phyloP scores from a whole-genome alignment of 2,329 filamentous ascomycete genomes.

The Pyrenophora tritici-repentis region DNA sequence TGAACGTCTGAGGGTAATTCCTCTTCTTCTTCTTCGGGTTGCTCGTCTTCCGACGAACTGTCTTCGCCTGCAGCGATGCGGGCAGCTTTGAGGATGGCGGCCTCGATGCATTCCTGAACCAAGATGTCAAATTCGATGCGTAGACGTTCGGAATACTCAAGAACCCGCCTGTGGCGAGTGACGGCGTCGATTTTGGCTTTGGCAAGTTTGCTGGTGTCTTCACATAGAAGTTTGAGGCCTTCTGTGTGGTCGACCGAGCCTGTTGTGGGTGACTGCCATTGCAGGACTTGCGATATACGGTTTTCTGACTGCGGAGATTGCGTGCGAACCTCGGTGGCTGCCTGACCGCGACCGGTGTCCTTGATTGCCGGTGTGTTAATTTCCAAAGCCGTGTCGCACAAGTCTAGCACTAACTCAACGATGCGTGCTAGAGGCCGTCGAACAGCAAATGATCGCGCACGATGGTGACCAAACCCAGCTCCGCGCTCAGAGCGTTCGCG shows the following conservation, averaged over 20 bases:
- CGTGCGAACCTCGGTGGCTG: slow-evolving; percentile 78
- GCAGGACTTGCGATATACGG: slow-evolving; percentile 87
- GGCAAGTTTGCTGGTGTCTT: slow-evolving; percentile 84
- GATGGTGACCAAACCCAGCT: slow-evolving; percentile 73
- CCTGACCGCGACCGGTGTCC: slow-evolving; percentile 68
- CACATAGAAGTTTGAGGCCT: slow-evolving; percentile 82
- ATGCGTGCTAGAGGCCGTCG: slow-evolving; percentile 88
- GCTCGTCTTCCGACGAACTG: slow-evolving; percentile 70
- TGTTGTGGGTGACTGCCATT: slow-evolving; percentile 94
- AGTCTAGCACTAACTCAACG: slow-evolving; percentile 89
- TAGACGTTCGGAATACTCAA: slow-evolving; percentile 95
- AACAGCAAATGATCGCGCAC: slow-evolving; percentile 87
- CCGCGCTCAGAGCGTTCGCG: slow-evolving; percentile 72
- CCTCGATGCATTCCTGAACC: slow-evolving; percentile 94
- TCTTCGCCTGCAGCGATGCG: slow-evolving; percentile 83
- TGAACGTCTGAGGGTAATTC: slow-evolving; percentile 56
- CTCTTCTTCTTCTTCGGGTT: slow-evolving; percentile 47
- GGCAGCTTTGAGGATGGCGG: slow-evolving; percentile 86
- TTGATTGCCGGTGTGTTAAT: slow-evolving; percentile 94
- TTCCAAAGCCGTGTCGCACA: slow-evolving; percentile 94
- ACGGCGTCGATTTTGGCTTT: slow-evolving; percentile 92
- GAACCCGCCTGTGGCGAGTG: slow-evolving; percentile 85
- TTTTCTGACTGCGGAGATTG: slow-evolving; percentile 96
- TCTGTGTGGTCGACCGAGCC: slow-evolving; percentile 93
- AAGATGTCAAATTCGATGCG: slow-evolving; percentile 90